Evolutionary conservation across 106 monocot species (phyloP).

Genomic region (Agapanthus africanus): DNA sequence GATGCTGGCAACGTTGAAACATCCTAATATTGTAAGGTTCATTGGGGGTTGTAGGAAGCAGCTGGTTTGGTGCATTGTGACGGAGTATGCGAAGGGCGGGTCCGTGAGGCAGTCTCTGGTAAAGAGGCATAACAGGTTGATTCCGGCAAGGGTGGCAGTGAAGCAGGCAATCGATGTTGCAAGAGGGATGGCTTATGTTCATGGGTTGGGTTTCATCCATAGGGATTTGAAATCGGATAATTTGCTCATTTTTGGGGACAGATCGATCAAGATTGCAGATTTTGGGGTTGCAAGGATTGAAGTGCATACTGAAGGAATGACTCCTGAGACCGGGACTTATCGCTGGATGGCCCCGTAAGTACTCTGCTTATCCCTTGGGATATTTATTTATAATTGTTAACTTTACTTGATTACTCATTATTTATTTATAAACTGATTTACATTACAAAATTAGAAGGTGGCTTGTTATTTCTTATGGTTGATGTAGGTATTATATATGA

Average conservation of each 20-base stretch:
- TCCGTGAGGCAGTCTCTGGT: constrained; percentile 28
- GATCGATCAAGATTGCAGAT: constrained; percentile 34
- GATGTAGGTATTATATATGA: background rate
- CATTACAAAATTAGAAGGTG: background rate
- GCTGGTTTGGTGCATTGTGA: constrained; percentile 38
- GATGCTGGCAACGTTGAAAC: constrained; percentile 29
- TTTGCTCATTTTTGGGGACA: constrained; percentile 25
- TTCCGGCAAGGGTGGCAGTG: constrained; percentile 24
- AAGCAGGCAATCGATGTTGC: constrained; percentile 31
- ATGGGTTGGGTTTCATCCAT: constrained; percentile 26
- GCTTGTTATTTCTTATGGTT: background rate
- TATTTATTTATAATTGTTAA: background rate
- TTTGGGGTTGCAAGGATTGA: constrained; percentile 35
- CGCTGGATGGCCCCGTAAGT: constrained; percentile 43
- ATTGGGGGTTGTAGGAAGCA: constrained; percentile 34
- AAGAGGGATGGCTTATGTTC: constrained; percentile 28
- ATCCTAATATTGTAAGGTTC: constrained; percentile 29
- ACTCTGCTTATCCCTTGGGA: background rate
- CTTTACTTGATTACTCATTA: background rate
- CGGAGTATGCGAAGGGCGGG: constrained; percentile 37
- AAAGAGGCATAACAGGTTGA: constrained; percentile 22
- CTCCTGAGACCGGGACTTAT: constrained; percentile 30
- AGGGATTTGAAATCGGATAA: constrained; percentile 36
- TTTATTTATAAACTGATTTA: background rate
- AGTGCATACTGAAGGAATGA: constrained; percentile 33